Conservation (phyloP, 2,329 filamentous ascomycete species). For the Thielaviopsis ethacetica region DNA sequence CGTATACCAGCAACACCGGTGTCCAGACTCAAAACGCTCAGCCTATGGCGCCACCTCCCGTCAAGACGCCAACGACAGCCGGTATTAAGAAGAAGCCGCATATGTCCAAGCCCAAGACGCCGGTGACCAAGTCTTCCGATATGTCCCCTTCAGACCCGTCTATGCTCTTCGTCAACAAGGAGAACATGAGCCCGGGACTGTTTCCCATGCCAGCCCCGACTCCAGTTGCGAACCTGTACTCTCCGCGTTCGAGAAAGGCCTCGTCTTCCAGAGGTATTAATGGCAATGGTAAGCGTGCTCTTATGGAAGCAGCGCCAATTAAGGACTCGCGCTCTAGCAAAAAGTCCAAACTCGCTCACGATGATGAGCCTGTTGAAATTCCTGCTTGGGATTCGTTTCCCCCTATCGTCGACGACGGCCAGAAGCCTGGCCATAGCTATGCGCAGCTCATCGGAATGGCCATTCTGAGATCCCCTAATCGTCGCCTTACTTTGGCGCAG, state of each 20-base stretch:
- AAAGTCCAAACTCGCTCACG: constrained; percentile 43
- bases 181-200: constrained; percentile 36
- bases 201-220: constrained; percentile 27
- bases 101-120: constrained; percentile 42
- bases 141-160: constrained; percentile 22
- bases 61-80: constrained; percentile 40
- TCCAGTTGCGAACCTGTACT: constrained; percentile 33
- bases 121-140: constrained; percentile 32
- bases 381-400: constrained; percentile 70
- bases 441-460: constrained; percentile 94
- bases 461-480: constrained; percentile 69
- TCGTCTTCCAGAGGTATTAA: background rate
- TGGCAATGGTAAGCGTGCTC: constrained; percentile 28
- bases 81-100: constrained; percentile 52
- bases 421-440: constrained; percentile 84
- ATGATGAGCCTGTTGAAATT: constrained; percentile 6
- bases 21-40: background rate
- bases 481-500: constrained; percentile 75
- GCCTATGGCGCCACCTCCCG: constrained; percentile 47
- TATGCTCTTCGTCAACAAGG: constrained; percentile 29
- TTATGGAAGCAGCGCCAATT: constrained; percentile 58
- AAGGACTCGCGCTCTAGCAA: constrained; percentile 52
- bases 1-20: background rate
- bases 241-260: background rate
- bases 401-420: constrained; percentile 64